phyloP scores from a whole-genome alignment of 257 asterid species.

The Solanum piurae region DNA sequence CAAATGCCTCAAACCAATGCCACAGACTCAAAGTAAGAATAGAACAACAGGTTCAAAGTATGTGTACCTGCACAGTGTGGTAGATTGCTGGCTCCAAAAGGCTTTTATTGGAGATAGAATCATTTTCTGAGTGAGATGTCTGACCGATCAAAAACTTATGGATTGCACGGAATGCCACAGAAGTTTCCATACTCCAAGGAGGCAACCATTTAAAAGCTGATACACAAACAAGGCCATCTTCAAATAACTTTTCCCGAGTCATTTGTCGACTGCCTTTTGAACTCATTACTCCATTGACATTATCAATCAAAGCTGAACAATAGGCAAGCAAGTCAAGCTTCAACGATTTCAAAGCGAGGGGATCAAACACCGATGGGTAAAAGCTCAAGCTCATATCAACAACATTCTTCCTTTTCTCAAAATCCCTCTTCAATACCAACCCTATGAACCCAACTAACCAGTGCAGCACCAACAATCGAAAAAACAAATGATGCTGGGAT shows the following conservation, averaged over 20 bases:
- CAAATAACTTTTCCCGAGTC: slow-evolving; percentile 49
- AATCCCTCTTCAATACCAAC: slow-evolving; percentile 39
- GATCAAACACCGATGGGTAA: slow-evolving; percentile 70
- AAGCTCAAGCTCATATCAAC: slow-evolving; percentile 59
- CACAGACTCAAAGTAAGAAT: neutral
- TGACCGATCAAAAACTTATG: slow-evolving; percentile 69
- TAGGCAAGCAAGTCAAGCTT: slow-evolving; percentile 77
- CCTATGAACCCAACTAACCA: slow-evolving; percentile 68
- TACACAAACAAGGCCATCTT: slow-evolving; percentile 75
- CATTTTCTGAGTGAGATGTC: slow-evolving; percentile 46
- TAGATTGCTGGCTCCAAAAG: slow-evolving; percentile 40
- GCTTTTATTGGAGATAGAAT: slow-evolving; percentile 20
- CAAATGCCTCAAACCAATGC: neutral
- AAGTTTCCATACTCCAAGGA: slow-evolving; percentile 87
- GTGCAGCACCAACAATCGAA: slow-evolving; percentile 65
- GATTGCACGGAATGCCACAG: slow-evolving; percentile 79
- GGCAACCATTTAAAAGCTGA: slow-evolving; percentile 92
- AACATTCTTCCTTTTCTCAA: slow-evolving; percentile 33
- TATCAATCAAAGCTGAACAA: slow-evolving; percentile 41
- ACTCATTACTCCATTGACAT: slow-evolving; percentile 22
- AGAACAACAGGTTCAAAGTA: neutral
- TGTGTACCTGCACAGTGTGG: slow-evolving; percentile 51
- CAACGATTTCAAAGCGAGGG: slow-evolving; percentile 75
- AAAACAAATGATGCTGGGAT: slow-evolving; percentile 52
- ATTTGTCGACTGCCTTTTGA: slow-evolving; percentile 23